Evolutionary conservation across 352 stramenopile genomes (phyloP).

Genomic region (Globisporangium polare): DNA sequence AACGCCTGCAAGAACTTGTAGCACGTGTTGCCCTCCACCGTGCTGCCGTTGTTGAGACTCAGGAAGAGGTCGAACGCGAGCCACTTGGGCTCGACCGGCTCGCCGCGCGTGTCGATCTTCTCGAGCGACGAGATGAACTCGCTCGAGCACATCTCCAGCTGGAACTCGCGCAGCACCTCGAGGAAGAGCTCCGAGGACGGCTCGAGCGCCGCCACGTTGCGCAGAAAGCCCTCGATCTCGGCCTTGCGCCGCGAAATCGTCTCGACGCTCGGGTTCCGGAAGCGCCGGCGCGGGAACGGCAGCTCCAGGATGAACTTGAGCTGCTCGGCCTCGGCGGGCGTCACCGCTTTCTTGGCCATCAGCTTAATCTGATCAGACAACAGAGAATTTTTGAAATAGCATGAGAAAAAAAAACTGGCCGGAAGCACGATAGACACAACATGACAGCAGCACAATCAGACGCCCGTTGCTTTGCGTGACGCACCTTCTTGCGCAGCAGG

Average conservation of each 20-base stretch:
- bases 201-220: constrained; percentile 63
- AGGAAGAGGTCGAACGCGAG: constrained; percentile 72
- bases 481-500: constrained; percentile 60
- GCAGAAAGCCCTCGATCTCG: constrained; percentile 73
- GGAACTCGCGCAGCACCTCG: constrained; percentile 58
- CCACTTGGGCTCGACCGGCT: constrained; percentile 73
- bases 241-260: constrained; percentile 42
- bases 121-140: constrained; percentile 76
- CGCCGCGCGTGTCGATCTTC: constrained; percentile 65
- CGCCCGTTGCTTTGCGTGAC: neutral
- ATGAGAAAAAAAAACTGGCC: constrained; percentile 1
- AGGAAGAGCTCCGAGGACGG: constrained; percentile 52
- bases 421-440: neutral
- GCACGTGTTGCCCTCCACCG: constrained; percentile 69
- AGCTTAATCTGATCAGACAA: constrained; percentile 26
- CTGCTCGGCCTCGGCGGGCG: constrained; percentile 47
- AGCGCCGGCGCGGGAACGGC: constrained; percentile 60
- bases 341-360: constrained; percentile 29
- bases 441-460: neutral
- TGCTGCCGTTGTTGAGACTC: constrained; percentile 57
- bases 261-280: constrained; percentile 41
- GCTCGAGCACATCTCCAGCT: constrained; percentile 65
- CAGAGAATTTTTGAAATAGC: neutral
- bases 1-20: constrained; percentile 75
- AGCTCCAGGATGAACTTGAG: constrained; percentile 73